A percentile compares a stretch with the other conserved stretches of the same genome.
Conservation (phyloP, 257 asterid species). For the Nicotiana paniculata region DNA sequence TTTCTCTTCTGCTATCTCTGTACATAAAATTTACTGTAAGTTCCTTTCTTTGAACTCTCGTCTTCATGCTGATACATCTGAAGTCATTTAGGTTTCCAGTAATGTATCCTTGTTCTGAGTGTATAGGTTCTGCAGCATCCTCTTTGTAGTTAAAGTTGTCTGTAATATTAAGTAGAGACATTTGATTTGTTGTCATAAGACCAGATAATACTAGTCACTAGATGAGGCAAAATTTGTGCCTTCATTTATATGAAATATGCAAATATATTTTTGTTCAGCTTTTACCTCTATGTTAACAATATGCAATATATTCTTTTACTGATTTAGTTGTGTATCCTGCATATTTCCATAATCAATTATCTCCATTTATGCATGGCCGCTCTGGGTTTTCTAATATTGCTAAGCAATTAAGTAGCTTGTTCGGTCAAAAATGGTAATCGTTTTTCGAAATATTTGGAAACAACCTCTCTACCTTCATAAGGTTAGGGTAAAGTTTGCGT, state of each 20-base stretch:
- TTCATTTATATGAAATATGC: not conserved
- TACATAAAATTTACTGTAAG: conserved; percentile 5
- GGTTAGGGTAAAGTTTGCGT: no score
- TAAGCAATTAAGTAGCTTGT: not conserved
- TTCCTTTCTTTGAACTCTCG: not conserved
- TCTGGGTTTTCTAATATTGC: not conserved
- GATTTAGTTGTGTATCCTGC: not conserved
- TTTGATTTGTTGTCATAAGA: not conserved
- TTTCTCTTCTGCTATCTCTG: not conserved
- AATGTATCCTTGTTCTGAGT: not conserved
- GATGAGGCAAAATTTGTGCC: not conserved
- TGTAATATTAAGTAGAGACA: not conserved
- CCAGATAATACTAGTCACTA: not conserved
- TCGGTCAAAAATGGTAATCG: not conserved
- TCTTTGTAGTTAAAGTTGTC: not conserved
- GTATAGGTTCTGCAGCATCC: not conserved
- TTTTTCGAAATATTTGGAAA: not conserved
- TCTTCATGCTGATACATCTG: conserved; percentile 6
- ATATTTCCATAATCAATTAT: not conserved
- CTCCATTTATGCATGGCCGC: not conserved
- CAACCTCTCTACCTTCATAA: no score
- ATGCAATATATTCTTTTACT: not conserved
- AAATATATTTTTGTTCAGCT: not conserved
- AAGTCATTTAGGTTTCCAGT: not conserved
- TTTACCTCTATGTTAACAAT: not conserved